Evolutionary conservation across 2,329 filamentous ascomycete species (phyloP), one percentile per base, ranked within the genome.

Genomic region (Corniculantispora saksenae): DNA sequence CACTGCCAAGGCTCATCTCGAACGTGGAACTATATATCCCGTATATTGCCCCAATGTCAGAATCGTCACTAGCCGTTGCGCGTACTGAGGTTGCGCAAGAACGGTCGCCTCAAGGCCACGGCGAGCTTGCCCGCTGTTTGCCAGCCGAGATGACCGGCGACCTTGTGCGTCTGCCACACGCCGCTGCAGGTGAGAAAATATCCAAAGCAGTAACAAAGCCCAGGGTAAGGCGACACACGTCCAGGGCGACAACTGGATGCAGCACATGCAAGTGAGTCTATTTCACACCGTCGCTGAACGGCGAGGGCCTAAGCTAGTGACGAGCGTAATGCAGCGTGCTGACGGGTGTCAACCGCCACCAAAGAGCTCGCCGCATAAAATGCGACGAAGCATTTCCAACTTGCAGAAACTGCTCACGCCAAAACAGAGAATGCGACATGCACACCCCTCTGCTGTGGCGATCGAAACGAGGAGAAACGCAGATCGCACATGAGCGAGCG

Each of bases 191-290:
- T n/a, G n/a, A n/a, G n/a, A n/a, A n/a, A n/a, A n/a, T n/a, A 21
- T 19, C 19, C 50, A 54, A 54, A n/a, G 15, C 50, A 32, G 23
- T n/a, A 23, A 35, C 2, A 6, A 54, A 35, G 17, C 27, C 27
- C 27, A 9, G 27, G 27, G 12, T 23, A 10, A 55, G 38, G 32
- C 38, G 12, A 21, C 38, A 29, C 29, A 25, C 53, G n/a, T n/a
- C 53, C n/a, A 55, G 53, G 17, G 32, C 32, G n/a, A 55, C 29
- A 55, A 55, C 53, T 38, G 53, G 53, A 38, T 55, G 53, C n/a
- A 38, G 23, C 32, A 55, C 32, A 55, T 55, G 53, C n/a, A 27
- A 29, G 27, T 53, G 25, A 53, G 50, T 53, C 25, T 53, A 19
- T 32, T 29, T n/a, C n/a, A n/a, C n/a, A 32, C 27, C 10, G 17